These are phyloP conservation scores for Aspergillus quadricinctus DNA, from an alignment of 2,329 filamentous ascomycete genomes.

Conservation along the genomic window DNA sequence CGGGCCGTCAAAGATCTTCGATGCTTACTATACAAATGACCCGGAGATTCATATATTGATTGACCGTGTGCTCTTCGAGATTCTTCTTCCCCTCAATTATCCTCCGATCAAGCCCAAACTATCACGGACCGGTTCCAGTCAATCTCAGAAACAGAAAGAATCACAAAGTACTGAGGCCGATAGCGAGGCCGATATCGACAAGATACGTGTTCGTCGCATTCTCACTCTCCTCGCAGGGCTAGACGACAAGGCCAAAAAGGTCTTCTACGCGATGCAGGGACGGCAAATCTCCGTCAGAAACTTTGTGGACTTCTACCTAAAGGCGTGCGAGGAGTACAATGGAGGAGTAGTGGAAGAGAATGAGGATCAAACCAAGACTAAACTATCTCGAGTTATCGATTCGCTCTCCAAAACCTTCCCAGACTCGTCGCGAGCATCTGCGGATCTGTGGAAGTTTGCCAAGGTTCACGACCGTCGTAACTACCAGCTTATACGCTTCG, in stretches of 20 bases:
- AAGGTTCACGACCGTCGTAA: slow-evolving; percentile 84
- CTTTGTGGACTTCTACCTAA: slow-evolving; percentile 70
- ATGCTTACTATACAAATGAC: slow-evolving; percentile 87
- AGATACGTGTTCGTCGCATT: slow-evolving; percentile 77
- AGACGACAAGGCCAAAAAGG: slow-evolving; percentile 72
- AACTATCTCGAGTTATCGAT: slow-evolving; percentile 67
- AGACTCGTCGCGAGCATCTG: slow-evolving; percentile 65
- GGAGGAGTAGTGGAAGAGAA: slow-evolving; percentile 72
- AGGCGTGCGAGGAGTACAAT: slow-evolving; percentile 84
- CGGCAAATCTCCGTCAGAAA: slow-evolving; percentile 71
- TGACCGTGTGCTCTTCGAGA: slow-evolving; percentile 81
- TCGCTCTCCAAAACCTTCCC: slow-evolving; percentile 72
- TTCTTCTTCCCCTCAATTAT: slow-evolving; percentile 81
- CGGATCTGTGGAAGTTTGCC: slow-evolving; percentile 84
- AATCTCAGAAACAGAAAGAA: slow-evolving; percentile 53
- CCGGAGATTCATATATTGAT: slow-evolving; percentile 77
- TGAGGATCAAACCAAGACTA: slow-evolving; percentile 62
- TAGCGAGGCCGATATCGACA: slow-evolving; percentile 44
- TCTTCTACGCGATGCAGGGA: slow-evolving; percentile 81
- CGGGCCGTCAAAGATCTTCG: slow-evolving; percentile 80
- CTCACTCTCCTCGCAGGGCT: slow-evolving; percentile 75
- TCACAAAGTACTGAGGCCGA: slow-evolving; percentile 35
- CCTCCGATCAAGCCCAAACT: slow-evolving; percentile 62
- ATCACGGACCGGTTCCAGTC: slow-evolving; percentile 43
- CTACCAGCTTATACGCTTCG: slow-evolving; percentile 84